phyloP scores from a whole-genome alignment of 73 alveolate species.

The Paraurostyla sp. region DNA sequence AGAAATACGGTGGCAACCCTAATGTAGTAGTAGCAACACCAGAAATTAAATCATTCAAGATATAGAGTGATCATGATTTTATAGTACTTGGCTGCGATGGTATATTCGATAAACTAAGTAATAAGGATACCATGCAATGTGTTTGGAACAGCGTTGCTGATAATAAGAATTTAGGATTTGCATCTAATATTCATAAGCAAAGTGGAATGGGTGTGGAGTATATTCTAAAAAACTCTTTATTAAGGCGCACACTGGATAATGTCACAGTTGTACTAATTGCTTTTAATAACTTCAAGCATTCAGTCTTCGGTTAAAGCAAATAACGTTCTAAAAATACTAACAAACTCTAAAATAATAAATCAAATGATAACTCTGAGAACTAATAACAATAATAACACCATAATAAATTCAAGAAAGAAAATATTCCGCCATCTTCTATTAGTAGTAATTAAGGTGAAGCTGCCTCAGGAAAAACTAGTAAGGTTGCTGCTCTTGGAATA shows the following conservation, averaged over 20 bases:
- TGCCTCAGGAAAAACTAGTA: not conserved
- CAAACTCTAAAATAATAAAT: not conserved
- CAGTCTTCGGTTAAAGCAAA: constrained; percentile 38
- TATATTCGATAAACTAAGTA: constrained; percentile 89
- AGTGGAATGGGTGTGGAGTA: constrained; percentile 94
- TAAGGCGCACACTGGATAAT: constrained; percentile 82
- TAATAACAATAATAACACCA: not conserved
- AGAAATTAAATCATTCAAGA: constrained; percentile 89
- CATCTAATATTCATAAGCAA: constrained; percentile 81
- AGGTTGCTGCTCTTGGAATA: not conserved
- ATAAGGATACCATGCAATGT: constrained; percentile 80
- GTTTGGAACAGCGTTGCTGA: constrained; percentile 82
- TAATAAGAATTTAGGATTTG: constrained; percentile 2
- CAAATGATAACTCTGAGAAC: not conserved
- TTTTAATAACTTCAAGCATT: constrained; percentile 65
- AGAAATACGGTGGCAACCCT: constrained; percentile 97
- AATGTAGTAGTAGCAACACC: constrained; percentile 96
- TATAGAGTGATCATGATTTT: constrained; percentile 83
- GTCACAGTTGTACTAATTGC: constrained; percentile 81
- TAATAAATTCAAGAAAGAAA: not conserved
- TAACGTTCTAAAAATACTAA: not conserved
- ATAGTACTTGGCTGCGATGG: constrained; percentile 90
- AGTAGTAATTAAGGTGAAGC: not conserved
- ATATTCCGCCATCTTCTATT: not conserved
- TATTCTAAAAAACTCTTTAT: constrained; percentile 86